A percentile compares a stretch with the other conserved stretches of the same genome.
These are phyloP conservation scores for Neonothopanus nambi DNA, from an alignment of 1,284 basidiomycete genomes.

Conservation along the genomic window DNA sequence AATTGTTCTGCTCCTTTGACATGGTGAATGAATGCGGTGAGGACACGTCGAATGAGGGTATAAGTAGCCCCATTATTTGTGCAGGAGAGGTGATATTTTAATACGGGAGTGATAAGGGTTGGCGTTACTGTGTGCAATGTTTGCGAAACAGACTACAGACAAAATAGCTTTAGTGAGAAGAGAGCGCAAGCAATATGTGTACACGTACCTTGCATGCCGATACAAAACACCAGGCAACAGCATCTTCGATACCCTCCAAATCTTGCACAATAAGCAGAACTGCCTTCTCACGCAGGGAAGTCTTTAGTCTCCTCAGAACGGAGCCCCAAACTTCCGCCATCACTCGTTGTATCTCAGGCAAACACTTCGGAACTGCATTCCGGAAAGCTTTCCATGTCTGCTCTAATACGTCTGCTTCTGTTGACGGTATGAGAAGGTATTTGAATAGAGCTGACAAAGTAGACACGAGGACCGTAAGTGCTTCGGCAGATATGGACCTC, in stretches of 20 bases:
- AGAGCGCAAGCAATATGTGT: conserved; percentile 4
- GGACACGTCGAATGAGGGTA: conserved; percentile 63
- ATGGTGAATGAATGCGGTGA: conserved; percentile 83
- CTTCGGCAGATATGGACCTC: conserved; percentile 54
- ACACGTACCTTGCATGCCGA: conserved; percentile 71
- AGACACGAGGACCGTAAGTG: conserved; percentile 63
- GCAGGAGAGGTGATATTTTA: conserved; percentile 50
- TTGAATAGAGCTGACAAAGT: conserved; percentile 69
- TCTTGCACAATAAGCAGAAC: conserved; percentile 48
- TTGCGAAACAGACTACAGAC: conserved; percentile 65
- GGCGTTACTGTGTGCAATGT: conserved; percentile 77
- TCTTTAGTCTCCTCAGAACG: conserved; percentile 63
- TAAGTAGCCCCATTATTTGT: conserved; percentile 46
- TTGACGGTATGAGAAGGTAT: conserved; percentile 64
- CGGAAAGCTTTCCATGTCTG: conserved; percentile 59
- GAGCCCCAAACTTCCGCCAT: conserved; percentile 80
- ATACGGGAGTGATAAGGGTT: conserved; percentile 58
- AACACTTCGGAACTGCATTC: conserved; percentile 53
- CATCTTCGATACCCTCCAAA: conserved; percentile 51
- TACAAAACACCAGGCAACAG: conserved; percentile 67
- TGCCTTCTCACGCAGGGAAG: conserved; percentile 50
- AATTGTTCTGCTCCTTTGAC: conserved; percentile 70
- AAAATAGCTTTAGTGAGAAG: conserved; percentile 21
- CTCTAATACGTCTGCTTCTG: conserved; percentile 48
- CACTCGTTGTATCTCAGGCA: conserved; percentile 67